Conservation (phyloP, 345 rosid genomes). For the Brassica incana region DNA sequence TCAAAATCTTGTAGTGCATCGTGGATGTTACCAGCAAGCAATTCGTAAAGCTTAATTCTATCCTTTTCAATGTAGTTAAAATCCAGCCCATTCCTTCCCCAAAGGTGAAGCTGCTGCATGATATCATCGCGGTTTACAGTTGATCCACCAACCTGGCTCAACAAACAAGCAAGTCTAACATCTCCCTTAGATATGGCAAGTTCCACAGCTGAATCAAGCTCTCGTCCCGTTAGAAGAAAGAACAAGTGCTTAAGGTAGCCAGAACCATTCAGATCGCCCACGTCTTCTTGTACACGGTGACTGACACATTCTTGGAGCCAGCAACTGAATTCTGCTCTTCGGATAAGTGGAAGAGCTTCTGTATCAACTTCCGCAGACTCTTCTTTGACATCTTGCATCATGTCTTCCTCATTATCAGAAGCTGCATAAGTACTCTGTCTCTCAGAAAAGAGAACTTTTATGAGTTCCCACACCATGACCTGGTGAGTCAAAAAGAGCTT, state of each 20-base stretch:
- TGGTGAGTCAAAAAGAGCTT: conserved; percentile 83
- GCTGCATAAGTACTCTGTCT: conserved; percentile 17
- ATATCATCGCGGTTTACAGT: conserved; percentile 68
- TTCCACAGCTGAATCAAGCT: conserved; percentile 81
- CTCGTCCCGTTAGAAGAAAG: conserved; percentile 81
- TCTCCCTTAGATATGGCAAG: conserved; percentile 89
- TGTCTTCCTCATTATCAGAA: background rate
- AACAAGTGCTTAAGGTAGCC: conserved; percentile 77
- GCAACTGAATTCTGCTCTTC: conserved; percentile 92
- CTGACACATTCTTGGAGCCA: conserved; percentile 94
- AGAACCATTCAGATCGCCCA: conserved; percentile 70
- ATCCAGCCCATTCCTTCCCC: conserved; percentile 89
- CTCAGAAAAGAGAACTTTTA: conserved; percentile 85
- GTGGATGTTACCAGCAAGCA: conserved; percentile 87
- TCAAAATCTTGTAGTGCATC: conserved; percentile 55
- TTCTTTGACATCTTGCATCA: conserved; percentile 55
- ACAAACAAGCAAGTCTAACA: conserved; percentile 89
- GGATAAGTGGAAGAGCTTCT: conserved; percentile 47
- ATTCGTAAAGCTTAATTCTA: conserved; percentile 74
- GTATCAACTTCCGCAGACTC: conserved; percentile 42
- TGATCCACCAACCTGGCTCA: conserved; percentile 96
- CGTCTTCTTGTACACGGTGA: conserved; percentile 87
- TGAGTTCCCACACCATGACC: conserved; percentile 95
- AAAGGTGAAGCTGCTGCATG: conserved; percentile 70
- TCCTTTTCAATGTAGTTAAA: conserved; percentile 86